phyloP scores from a whole-genome alignment of 768 basidiomycete species.

The Coprinopsis cinerea region DNA sequence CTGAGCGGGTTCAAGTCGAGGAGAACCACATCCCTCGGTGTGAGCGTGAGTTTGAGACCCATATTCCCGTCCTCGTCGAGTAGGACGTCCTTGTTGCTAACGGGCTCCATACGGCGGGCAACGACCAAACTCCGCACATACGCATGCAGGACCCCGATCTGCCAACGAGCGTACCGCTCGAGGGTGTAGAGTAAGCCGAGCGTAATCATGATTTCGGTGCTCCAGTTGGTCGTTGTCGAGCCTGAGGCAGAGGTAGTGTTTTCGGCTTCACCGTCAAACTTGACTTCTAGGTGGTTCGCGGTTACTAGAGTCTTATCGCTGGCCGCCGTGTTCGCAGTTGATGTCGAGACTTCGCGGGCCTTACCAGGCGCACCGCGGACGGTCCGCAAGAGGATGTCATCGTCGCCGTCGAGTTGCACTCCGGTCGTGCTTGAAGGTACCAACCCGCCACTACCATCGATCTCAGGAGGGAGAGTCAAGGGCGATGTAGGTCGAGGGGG shows the following conservation, averaged over 20 bases:
- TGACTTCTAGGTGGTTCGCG: background rate
- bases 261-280: background rate
- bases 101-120: no score
- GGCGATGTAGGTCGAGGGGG: background rate
- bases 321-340: background rate
- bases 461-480: background rate
- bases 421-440: no score
- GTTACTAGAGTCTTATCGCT: background rate
- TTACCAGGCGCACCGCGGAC: background rate
- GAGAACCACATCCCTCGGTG: constrained; percentile 56
- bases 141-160: constrained; percentile 7
- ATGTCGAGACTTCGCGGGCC: background rate
- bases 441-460: no score
- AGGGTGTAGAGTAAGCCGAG: background rate
- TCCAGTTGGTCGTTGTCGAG: background rate
- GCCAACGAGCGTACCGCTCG: constrained; percentile 1
- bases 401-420: constrained; percentile 60
- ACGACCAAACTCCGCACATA: background rate
- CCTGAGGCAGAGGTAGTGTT: background rate
- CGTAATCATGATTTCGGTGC: background rate
- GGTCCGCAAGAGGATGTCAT: constrained; percentile 28
- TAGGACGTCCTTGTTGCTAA: no score
- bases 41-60: constrained; percentile 29
- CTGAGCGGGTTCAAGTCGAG: constrained; percentile 77
- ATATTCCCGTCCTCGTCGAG: constrained; percentile 23